These are phyloP conservation scores for Trypanosoma theileri DNA, from an alignment of 208 protist genomes.

Conservation along the genomic window DNA sequence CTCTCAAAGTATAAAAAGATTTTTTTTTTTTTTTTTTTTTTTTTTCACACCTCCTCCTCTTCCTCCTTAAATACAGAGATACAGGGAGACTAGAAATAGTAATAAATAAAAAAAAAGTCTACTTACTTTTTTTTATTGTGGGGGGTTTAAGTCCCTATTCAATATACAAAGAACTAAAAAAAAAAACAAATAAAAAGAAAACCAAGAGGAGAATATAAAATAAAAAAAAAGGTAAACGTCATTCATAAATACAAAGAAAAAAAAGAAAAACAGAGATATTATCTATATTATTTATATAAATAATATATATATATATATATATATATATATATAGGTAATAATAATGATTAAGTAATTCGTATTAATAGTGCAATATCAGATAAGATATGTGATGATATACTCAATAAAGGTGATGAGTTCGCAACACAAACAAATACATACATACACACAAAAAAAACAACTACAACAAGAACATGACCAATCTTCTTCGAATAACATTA, in stretches of 20 bases:
- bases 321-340: slow-evolving; percentile 13
- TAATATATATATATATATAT: slow-evolving; percentile 18
- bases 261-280: neutral
- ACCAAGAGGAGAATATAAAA: no score
- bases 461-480: neutral
- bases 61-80: no score
- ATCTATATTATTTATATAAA: neutral
- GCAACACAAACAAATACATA: neutral
- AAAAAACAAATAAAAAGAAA: neutral
- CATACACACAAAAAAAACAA: no score
- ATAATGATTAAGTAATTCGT: slow-evolving; percentile 15
- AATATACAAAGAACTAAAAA: no score
- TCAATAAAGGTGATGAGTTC: neutral
- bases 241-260: neutral
- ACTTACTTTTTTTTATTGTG: no score
- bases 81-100: no score
- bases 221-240: neutral
- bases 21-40: neutral
- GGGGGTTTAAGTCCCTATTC: no score
- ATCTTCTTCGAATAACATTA: no score
- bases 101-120: no score
- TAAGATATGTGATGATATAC: neutral
- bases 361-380: slow-evolving; percentile 3
- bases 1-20: no score
- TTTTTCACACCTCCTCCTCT: neutral